phyloP scores from a whole-genome alignment of 495 filamentous ascomycete species.

The Daldinia decipiens region DNA sequence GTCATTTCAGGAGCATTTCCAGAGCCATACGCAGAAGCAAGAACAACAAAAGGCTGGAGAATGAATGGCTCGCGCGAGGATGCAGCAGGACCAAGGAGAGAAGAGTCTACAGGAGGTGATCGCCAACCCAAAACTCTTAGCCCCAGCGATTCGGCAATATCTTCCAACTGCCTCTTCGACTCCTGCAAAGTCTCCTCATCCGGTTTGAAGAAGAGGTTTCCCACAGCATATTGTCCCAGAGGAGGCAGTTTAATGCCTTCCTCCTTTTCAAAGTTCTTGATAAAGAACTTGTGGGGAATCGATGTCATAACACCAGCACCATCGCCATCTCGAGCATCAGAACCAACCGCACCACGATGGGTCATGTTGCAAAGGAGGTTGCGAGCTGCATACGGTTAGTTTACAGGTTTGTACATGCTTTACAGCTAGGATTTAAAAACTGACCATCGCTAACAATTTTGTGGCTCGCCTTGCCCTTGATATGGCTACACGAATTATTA shows the following conservation, averaged over 20 bases:
- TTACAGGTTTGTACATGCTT: not conserved
- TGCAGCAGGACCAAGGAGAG: constrained; percentile 91
- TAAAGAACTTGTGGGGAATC: constrained; percentile 97
- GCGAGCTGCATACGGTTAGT: constrained; percentile 68
- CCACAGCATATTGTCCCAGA: constrained; percentile 93
- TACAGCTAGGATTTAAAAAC: constrained; percentile 45
- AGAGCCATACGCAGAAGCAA: constrained; percentile 84
- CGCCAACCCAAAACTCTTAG: constrained; percentile 96
- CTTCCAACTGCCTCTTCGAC: constrained; percentile 88
- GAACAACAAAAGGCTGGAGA: constrained; percentile 94
- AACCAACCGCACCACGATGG: constrained; percentile 97
- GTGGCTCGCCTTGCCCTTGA: constrained; percentile 97
- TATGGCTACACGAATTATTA: constrained; percentile 71
- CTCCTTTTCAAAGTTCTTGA: constrained; percentile 96
- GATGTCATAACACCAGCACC: constrained; percentile 99
- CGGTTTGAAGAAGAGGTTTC: constrained; percentile 99
- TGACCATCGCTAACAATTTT: constrained; percentile 99
- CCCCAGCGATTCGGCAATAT: constrained; percentile 86
- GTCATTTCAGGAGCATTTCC: constrained; percentile 83
- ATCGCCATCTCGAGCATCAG: constrained; percentile 96
- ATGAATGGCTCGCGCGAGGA: constrained; percentile 94
- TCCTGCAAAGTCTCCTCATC: constrained; percentile 86
- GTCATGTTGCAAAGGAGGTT: constrained; percentile 99
- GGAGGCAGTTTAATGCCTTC: constrained; percentile 86
- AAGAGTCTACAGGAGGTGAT: constrained; percentile 92